Evolutionary conservation across 805 yeast genomes (phyloP).

Genomic region (Nakazawaea ernobii): DNA sequence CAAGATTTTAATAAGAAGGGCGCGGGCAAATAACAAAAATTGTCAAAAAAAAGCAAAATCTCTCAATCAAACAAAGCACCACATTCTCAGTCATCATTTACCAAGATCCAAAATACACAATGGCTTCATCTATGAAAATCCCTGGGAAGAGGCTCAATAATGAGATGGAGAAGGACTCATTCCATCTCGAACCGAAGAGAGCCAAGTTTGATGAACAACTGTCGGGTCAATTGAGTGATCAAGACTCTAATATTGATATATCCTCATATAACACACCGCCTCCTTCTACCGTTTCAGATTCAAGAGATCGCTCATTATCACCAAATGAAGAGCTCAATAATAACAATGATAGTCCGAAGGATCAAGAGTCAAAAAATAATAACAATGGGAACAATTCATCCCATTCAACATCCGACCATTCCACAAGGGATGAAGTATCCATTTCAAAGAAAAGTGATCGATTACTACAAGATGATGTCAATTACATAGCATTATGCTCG

Average conservation of each 20-base stretch:
- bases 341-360: neutral
- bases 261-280: slow-evolving; percentile 9
- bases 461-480: slow-evolving; percentile 13
- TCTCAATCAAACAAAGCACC: neutral
- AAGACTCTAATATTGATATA: neutral
- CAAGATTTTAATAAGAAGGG: too few relatives aligned
- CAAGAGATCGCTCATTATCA: slow-evolving; percentile 7
- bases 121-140: neutral
- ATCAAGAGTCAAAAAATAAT: neutral
- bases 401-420: neutral
- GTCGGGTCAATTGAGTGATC: neutral
- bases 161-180: neutral
- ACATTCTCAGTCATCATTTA: neutral
- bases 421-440: neutral
- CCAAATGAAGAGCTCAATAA: slow-evolving; percentile 4
- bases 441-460: neutral
- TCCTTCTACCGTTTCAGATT: slow-evolving; percentile 6
- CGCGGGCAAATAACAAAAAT: too few relatives aligned
- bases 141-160: slow-evolving; percentile 7
- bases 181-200: neutral
- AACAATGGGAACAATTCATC: neutral
- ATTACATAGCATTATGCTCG: slow-evolving; percentile 15
- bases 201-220: neutral
- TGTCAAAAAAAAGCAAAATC: neutral
- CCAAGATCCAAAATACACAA: neutral